Evolutionary conservation across 345 rosid genomes (phyloP), one percentile per base, ranked within the genome.

Genomic region (Citrus medica): DNA sequence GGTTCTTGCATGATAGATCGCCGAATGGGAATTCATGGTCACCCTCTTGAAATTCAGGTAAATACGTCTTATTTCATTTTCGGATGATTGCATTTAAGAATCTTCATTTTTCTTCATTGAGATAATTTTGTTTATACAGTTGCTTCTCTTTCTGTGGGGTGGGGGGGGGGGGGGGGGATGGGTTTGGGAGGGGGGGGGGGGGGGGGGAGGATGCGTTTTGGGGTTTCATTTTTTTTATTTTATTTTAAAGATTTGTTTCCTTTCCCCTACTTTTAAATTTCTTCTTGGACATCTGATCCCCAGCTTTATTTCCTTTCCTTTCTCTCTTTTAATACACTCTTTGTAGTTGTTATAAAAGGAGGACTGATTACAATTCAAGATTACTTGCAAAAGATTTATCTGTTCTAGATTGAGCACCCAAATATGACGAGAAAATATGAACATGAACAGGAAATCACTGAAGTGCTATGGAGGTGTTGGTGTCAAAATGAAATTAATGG

Each of bases 1-100:
- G 97, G 97, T 75, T 90, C 97, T 48, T 94, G 98, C 80, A 94
- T 94, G 98, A 91, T 94, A 82, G 98, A 94, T 83, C 91, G 98
- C 1, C 92, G 94, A 27, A 94, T 92, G 98, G 97, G 98, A 80
- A 91, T 94, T 82, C 98, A 92, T 46, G 98, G 98, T 32, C 98
- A 92, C 75, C 97, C 98, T 68, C 89, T 94, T 62, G 98, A 94
- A 87, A 94, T 94, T 81, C 97, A 92, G 89, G 93, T 91, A 85
- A 77, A 16, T 67, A 69, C 27, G 4, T 46, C 65, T 55, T 37
- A 24, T 27, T 3, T 62, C 6, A 25, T 62, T 62, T 19, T 28
- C 32, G 40, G 30, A 62, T 17, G 60, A 12, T 19, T 48, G 65
- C 48, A 16, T 64, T 30, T 64, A 30, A 30, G 38, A 32, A 64